Percentiles rank a stretch among this genome's conserved stretches.
These are phyloP conservation scores for Rhizopogon vesiculosus DNA, from an alignment of 768 basidiomycete genomes.

Conservation along the genomic window DNA sequence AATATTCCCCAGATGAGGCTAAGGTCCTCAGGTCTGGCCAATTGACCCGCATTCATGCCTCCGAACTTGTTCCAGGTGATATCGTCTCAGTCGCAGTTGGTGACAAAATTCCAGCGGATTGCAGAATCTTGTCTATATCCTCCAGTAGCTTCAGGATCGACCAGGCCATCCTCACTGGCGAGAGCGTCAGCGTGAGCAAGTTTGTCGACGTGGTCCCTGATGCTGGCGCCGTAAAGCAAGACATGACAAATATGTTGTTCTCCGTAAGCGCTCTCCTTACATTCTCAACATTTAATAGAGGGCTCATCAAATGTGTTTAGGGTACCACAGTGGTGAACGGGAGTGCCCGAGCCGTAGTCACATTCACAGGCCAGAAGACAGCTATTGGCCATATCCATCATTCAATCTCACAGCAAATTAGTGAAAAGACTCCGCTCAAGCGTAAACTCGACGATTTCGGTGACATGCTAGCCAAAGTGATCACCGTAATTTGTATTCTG, in stretches of 20 bases:
- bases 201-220: constrained; percentile 64
- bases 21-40: constrained; percentile 78
- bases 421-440: constrained; percentile 95
- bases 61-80: constrained; percentile 92
- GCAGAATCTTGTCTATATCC: constrained; percentile 80
- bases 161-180: constrained; percentile 95
- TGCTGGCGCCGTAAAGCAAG: constrained; percentile 86
- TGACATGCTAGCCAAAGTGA: constrained; percentile 96
- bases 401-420: constrained; percentile 89
- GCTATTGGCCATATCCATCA: constrained; percentile 98
- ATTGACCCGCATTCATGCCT: constrained; percentile 71
- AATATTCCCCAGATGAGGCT: constrained; percentile 96
- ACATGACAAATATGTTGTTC: constrained; percentile 97
- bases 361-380: constrained; percentile 80
- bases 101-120: constrained; percentile 95
- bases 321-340: constrained; percentile 97
- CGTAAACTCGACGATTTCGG: constrained; percentile 98
- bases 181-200: constrained; percentile 88
- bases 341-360: constrained; percentile 80
- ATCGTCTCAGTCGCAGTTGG: constrained; percentile 89
- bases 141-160: constrained; percentile 94
- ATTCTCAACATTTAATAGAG: not conserved
- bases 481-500: constrained; percentile 92
- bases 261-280: constrained; percentile 46
- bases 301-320: constrained; percentile 31